Base-by-base conservation (phyloP, 2,329 filamentous ascomycete species). In the Aspergillus jensenii region DNA sequence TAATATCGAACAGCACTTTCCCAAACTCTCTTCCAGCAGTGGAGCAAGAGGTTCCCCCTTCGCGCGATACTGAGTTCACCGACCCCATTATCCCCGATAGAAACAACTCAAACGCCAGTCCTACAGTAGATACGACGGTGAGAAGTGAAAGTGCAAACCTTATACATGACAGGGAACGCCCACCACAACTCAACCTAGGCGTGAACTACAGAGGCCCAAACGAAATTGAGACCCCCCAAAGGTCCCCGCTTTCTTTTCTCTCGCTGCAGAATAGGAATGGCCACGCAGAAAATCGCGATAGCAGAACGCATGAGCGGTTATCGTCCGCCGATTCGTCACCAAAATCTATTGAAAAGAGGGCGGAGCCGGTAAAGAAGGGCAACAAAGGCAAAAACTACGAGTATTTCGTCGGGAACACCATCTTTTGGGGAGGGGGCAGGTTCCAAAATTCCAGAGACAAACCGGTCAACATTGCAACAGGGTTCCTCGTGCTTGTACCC, bases 331-430 rank as follows among this genome's bases (percentile, higher is more conserved):
- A 87, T 33, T 92, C 90, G 3, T 90, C 91, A 8, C 91, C 91
- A 2, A 83, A 82, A 47, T 80, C 90, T 51, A 75, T 79, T 41
- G 78, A 79, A n/a, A 81, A 85, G 67, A 67, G 70, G 56, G 58
- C 65, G 54, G 52, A 68, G 25, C 56, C 69, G 17, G 62, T 67
- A 17, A 61, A 53, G 5, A 77, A 77, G 46, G 64, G 59, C 7
- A 78, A 77, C 47, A 64, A 84, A 55, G 87, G 90, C 52, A 88
- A 84, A 64, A 96, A 97, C 67, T 90, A 93, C 75, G 86, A 98
- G 72, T 96, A 96, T 73, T 98, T 97, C 68, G 85, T 90, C 45
- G 95, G 95, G 46, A 99, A 98, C 70, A 96, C 91, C 0, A 81
- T 92, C 23, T 99, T 99, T 71, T 96, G 87, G 73, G 82, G 90